Percentiles rank a stretch among this genome's conserved stretches.
Evolutionary conservation across 371 early-diverging fungal species (phyloP).

Genomic region (Blakeslea trispora): DNA sequence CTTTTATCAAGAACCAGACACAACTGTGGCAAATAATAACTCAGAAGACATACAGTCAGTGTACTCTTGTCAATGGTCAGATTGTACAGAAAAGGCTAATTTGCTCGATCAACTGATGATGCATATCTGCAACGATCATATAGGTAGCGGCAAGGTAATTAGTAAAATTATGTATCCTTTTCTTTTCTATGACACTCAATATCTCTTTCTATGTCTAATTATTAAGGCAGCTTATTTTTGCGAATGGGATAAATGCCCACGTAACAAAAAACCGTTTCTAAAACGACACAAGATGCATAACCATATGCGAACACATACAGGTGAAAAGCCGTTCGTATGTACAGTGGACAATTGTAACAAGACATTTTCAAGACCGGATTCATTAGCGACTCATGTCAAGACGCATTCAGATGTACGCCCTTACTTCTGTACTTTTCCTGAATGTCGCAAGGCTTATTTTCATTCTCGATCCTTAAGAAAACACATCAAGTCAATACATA

Average conservation of each 20-base stretch:
- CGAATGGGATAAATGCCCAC: slow-evolving; percentile 79
- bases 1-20: no score
- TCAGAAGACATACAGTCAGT: slow-evolving; percentile 16
- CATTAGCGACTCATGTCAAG: slow-evolving; percentile 84
- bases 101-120: slow-evolving; percentile 49
- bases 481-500: slow-evolving; percentile 44
- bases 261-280: slow-evolving; percentile 77
- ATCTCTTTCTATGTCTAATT: no score
- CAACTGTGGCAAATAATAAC: no score
- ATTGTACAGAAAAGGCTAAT: slow-evolving; percentile 56
- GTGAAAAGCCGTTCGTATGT: slow-evolving; percentile 70
- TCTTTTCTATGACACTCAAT: not conserved
- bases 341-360: slow-evolving; percentile 67
- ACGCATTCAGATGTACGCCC: slow-evolving; percentile 84
- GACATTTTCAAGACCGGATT: slow-evolving; percentile 86
- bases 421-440: slow-evolving; percentile 57
- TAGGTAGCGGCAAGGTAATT: slow-evolving; percentile 33
- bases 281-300: slow-evolving; percentile 90
- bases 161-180: not conserved
- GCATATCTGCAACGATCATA: slow-evolving; percentile 28
- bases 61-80: slow-evolving; percentile 61
- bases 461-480: slow-evolving; percentile 75
- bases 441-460: slow-evolving; percentile 73
- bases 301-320: slow-evolving; percentile 87
- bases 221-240: slow-evolving; percentile 72